phyloP scores from a whole-genome alignment of 2,329 filamentous ascomycete genomes.

The Ophiostoma australiae region DNA sequence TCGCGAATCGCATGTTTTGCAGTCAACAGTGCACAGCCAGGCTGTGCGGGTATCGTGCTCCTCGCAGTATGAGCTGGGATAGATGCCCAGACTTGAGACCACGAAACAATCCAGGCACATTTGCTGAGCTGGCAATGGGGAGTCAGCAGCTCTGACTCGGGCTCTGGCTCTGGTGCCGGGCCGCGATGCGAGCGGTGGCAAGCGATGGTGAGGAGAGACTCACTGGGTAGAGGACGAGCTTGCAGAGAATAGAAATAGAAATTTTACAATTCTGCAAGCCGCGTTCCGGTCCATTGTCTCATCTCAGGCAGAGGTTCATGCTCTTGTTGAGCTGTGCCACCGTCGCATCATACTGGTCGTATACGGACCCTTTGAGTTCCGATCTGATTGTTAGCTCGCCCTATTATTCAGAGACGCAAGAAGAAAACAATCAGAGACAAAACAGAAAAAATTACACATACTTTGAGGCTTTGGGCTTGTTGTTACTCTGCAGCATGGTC shows the following conservation, averaged over 20 bases:
- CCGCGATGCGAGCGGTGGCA: background rate
- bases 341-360: constrained; percentile 62
- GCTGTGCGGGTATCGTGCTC: background rate
- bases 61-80: background rate
- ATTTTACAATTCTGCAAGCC: background rate
- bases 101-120: background rate
- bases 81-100: background rate
- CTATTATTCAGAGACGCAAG: background rate
- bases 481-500: constrained; percentile 24
- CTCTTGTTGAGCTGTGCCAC: constrained; percentile 68
- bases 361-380: constrained; percentile 37
- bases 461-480: constrained; percentile 17
- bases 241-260: background rate
- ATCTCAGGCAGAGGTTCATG: constrained; percentile 62
- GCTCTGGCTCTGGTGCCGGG: background rate
- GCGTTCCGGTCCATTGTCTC: constrained; percentile 25
- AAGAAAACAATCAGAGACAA: background rate
- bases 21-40: background rate
- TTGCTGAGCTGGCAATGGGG: background rate
- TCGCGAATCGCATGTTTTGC: background rate
- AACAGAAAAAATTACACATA: background rate
- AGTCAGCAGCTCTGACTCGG: background rate
- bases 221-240: background rate
- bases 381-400: background rate
- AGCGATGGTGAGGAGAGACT: background rate